phyloP scores from a whole-genome alignment of 257 asterid species.

The Solanum sitiens region DNA sequence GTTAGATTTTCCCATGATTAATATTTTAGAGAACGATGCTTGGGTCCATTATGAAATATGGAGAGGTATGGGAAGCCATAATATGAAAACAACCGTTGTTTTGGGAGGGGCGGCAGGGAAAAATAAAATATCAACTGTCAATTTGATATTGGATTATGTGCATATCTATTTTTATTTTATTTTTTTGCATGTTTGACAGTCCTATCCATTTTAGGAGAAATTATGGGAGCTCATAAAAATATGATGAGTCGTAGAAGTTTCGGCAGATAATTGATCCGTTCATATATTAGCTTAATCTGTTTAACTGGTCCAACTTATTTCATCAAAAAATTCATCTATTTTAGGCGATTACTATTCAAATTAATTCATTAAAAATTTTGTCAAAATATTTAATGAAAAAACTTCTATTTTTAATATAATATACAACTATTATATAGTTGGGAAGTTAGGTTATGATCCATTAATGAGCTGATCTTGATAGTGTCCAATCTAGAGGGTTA shows the following conservation, averaged over 20 bases:
- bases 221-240: background rate
- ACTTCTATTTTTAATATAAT: background rate
- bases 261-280: rapidly evolving
- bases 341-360: background rate
- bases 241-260: background rate
- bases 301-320: background rate
- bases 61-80: background rate
- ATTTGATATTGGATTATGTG: background rate
- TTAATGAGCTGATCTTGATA: background rate
- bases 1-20: background rate
- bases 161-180: too few relatives aligned
- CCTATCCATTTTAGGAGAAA: background rate
- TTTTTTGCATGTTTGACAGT: background rate
- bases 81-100: background rate
- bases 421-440: background rate
- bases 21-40: background rate
- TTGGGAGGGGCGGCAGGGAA: background rate
- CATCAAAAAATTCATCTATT: background rate
- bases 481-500: background rate
- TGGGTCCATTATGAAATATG: background rate
- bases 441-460: background rate
- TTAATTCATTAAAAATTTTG: background rate
- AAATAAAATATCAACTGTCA: background rate
- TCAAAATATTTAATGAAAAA: background rate
- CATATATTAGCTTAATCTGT: background rate